phyloP scores from a whole-genome alignment of 2,329 filamentous ascomycete species.

The Sporothrix brasiliensis region DNA sequence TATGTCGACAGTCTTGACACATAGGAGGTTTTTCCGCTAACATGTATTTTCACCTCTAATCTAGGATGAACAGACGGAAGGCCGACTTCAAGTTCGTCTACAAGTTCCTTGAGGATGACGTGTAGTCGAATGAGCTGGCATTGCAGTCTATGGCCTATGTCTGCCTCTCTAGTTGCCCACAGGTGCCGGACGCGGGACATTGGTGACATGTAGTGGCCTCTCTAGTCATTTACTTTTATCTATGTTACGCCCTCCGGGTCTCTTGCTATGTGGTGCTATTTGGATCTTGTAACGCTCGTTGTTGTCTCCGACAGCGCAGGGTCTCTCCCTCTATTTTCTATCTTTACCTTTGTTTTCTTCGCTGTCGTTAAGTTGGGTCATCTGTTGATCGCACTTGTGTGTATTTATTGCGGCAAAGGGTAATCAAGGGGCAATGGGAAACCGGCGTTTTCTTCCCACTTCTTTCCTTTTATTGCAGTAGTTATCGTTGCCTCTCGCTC shows the following conservation, averaged over 20 bases:
- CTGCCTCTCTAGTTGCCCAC: not conserved
- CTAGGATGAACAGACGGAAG: conserved; percentile 97
- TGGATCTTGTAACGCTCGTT: not conserved
- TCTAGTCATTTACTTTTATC: not conserved
- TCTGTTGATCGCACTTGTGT: not conserved
- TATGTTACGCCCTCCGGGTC: not conserved
- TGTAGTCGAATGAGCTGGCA: conserved; percentile 50
- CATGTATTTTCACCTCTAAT: not conserved
- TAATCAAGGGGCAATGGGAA: conserved; percentile 7
- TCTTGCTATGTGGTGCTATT: not conserved
- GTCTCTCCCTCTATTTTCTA: not conserved
- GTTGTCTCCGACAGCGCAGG: not conserved
- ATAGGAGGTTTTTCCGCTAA: not conserved
- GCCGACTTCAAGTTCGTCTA: conserved; percentile 98
- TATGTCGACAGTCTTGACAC: not conserved
- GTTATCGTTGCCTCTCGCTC: not conserved
- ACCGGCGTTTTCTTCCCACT: conserved; percentile 20
- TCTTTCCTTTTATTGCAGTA: not conserved
- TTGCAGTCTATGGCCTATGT: not conserved
- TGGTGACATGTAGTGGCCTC: not conserved
- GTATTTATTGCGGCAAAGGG: not conserved
- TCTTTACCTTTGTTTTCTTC: not conserved
- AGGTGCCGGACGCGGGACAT: not conserved
- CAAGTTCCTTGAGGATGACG: conserved; percentile 94
- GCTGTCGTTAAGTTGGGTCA: not conserved